These are phyloP conservation scores for Colletotrichum orbiculare DNA, from an alignment of 2,329 filamentous ascomycete genomes.

Conservation along the genomic window DNA sequence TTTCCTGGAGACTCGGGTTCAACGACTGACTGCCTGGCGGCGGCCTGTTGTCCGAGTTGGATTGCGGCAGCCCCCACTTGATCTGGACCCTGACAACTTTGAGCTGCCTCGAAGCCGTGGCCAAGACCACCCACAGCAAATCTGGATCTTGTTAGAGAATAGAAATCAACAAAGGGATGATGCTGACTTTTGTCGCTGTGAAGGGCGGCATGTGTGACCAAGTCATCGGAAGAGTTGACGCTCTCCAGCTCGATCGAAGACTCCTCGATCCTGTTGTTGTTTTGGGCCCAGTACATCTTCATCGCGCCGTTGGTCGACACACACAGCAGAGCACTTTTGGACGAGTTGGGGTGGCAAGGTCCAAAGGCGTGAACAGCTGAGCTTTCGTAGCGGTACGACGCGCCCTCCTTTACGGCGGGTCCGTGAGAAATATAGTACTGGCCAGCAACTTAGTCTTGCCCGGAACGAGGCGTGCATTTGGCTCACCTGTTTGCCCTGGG, in stretches of 20 bases:
- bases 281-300: conserved; percentile 81
- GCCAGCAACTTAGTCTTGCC: conserved; percentile 9
- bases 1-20: conserved; percentile 65
- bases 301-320: conserved; percentile 80
- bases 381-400: conserved; percentile 76
- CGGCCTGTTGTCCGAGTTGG: conserved; percentile 61
- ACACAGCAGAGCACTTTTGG: conserved; percentile 79
- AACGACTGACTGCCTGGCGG: conserved; percentile 58
- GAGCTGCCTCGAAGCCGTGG: conserved; percentile 77
- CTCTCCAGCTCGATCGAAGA: conserved; percentile 79
- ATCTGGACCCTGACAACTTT: conserved; percentile 79
- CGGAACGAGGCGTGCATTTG: conserved; percentile 27
- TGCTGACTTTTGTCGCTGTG: conserved; percentile 77
- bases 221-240: conserved; percentile 75
- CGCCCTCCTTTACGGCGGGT: conserved; percentile 71
- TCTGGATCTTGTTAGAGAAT: conserved; percentile 23
- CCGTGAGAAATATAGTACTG: conserved; percentile 62
- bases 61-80: conserved; percentile 74
- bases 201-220: conserved; percentile 83
- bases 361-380: conserved; percentile 74
- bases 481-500: conserved; percentile 54
- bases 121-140: conserved; percentile 58
- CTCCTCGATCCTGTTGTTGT: conserved; percentile 78
- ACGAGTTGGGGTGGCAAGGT: conserved; percentile 77
- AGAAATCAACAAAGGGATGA: conserved; percentile 11